Conservation (phyloP, 768 basidiomycete genomes). For the Lentinus tigrinus region DNA sequence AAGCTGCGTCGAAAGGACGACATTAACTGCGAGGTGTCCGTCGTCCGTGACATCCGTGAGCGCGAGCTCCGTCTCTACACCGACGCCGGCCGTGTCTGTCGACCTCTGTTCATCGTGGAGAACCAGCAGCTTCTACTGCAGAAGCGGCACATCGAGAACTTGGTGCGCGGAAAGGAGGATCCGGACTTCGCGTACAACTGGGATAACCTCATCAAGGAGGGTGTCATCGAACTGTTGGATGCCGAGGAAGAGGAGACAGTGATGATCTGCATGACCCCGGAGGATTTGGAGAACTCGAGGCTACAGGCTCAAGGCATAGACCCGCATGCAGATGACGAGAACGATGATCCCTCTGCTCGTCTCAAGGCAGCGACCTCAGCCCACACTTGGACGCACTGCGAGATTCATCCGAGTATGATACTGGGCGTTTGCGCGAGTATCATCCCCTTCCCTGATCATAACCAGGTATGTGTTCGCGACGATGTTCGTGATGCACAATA, state of each 20-base stretch:
- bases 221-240: constrained; percentile 91
- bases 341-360: constrained; percentile 85
- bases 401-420: constrained; percentile 99
- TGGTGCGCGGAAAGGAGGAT: constrained; percentile 57
- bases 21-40: constrained; percentile 93
- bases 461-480: constrained; percentile 66
- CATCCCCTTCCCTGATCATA: constrained; percentile 99
- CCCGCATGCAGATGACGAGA: constrained; percentile 57
- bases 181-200: constrained; percentile 65
- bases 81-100: constrained; percentile 94
- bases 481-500: background rate
- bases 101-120: constrained; percentile 96
- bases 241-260: constrained; percentile 99
- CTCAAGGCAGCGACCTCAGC: constrained; percentile 82
- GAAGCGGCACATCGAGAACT: constrained; percentile 80
- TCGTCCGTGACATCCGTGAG: constrained; percentile 97
- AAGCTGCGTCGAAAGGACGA: constrained; percentile 91
- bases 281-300: constrained; percentile 87
- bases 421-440: constrained; percentile 98
- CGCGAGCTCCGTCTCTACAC: constrained; percentile 92
- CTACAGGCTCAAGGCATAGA: constrained; percentile 60
- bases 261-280: constrained; percentile 98
- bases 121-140: constrained; percentile 81
- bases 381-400: constrained; percentile 97
- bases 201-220: constrained; percentile 81